Evolutionary conservation across 2,329 filamentous ascomycete species (phyloP).

Genomic region (Talaromyces marneffei): DNA sequence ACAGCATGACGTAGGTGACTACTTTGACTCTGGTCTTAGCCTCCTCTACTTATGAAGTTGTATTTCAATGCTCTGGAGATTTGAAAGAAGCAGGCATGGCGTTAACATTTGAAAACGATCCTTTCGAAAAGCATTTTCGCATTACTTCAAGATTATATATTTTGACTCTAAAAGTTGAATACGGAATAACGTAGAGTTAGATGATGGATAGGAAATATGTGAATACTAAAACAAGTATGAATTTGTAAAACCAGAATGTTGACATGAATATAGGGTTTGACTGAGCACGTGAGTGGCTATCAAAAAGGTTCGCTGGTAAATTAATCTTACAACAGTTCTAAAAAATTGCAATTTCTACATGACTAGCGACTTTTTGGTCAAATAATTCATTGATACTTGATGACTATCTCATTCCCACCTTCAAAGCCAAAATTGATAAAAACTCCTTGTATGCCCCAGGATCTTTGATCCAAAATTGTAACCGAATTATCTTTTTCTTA

Average conservation of each 20-base stretch:
- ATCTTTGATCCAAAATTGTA: not conserved
- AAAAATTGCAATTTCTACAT: not conserved
- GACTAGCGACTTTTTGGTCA: not conserved
- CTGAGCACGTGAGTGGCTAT: not conserved
- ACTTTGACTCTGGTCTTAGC: no score
- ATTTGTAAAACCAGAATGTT: not conserved
- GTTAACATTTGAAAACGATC: no score
- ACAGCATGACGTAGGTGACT: no score
- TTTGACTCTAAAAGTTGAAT: not conserved
- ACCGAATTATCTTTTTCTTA: not conserved
- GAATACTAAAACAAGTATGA: not conserved
- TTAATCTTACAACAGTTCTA: not conserved
- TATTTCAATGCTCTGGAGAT: no score
- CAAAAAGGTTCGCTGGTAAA: no score
- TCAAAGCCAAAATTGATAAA: slow-evolving; percentile 5
- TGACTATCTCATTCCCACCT: not conserved
- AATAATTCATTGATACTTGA: not conserved
- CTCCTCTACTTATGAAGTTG: no score
- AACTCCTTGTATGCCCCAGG: slow-evolving; percentile 13
- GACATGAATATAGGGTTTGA: not conserved
- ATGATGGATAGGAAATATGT: not conserved
- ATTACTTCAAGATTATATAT: not conserved
- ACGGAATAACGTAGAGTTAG: not conserved
- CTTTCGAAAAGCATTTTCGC: not conserved
- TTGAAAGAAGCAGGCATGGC: no score